phyloP scores from a whole-genome alignment of 2,329 filamentous ascomycete genomes.

The Westerdykella aurantiaca region DNA sequence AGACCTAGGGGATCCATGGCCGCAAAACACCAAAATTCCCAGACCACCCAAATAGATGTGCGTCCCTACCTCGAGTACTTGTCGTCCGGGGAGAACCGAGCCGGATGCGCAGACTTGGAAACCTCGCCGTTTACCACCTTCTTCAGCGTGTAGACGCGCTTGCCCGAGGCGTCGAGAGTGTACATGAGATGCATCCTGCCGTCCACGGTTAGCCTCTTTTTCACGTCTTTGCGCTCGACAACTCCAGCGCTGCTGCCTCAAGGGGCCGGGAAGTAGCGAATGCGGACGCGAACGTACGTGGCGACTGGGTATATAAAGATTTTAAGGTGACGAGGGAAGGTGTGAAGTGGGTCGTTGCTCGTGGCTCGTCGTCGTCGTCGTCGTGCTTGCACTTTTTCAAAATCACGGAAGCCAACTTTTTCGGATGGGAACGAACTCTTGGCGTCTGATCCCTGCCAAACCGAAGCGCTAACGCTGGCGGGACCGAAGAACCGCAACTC shows the following conservation, averaged over 20 bases:
- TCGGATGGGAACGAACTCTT: slow-evolving; percentile 13
- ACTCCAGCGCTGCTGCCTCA: background rate
- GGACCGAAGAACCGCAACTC: slow-evolving; percentile 5
- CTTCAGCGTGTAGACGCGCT: slow-evolving; percentile 91
- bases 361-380: slow-evolving; percentile 1
- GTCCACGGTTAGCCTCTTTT: background rate
- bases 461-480: slow-evolving; percentile 4
- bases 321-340: too few relatives aligned
- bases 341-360: too few relatives aligned
- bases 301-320: too few relatives aligned
- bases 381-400: slow-evolving; percentile 9
- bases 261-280: background rate
- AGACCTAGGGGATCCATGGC: background rate
- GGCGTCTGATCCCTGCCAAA: too few relatives aligned
- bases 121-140: slow-evolving; percentile 77
- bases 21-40: background rate
- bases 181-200: slow-evolving; percentile 70
- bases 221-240: background rate
- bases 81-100: slow-evolving; percentile 95
- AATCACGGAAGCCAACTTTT: slow-evolving; percentile 12
- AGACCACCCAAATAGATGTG: background rate
- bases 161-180: slow-evolving; percentile 74
- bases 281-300: too few relatives aligned
- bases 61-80: slow-evolving; percentile 72
- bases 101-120: slow-evolving; percentile 93